Evolutionary conservation across 169 alveolate genomes (phyloP), one percentile per base, ranked within the genome.

Genomic region (Plasmodium sp.): DNA sequence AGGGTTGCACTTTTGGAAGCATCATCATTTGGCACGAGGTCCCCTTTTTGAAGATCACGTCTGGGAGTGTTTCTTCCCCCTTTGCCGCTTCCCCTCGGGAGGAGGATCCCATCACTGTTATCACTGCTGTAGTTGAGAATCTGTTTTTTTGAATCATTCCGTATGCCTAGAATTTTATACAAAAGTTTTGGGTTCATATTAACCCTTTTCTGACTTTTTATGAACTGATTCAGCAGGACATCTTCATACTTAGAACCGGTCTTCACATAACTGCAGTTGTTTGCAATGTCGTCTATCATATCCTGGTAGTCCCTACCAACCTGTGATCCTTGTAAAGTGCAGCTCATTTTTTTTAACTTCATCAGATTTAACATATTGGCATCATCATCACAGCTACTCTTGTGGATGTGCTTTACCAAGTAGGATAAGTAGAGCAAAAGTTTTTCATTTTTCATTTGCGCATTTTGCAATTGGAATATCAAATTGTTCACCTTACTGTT

Each of bases 361-460:
- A 74, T 90, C 58, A 90, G n/a, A 41, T 12, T 79, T 58, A 62
- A 79, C 72, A 31, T 62, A 73, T 84, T 75, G 10, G 48, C 27
- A 2, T 62, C 48, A 80, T n/a, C 51, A 18, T 31, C 48, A 22
- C 45, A 80, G 12, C 39, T 58, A 18, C 41, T 51, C 2, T 90
- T 54, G 58, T 90, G 82, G 12, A 79, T 90, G 58, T 79, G 81
- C 45, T 90, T 79, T 80, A 90, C 72, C 54, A 90, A 90, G 75
- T 62, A 80, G 18, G 90, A 79, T 79, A 90, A 45, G 72, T 90
- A 90, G 2, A 80, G 54, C 36, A 90, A 10, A 34, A 90, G 84
- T 80, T 90, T 90, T 80, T 90, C 94, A 67, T 90, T 90, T 90
- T 90, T 90, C 14, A 62, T 31, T 36, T 90, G 94, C 34, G 88